phyloP scores from a whole-genome alignment of 768 basidiomycete genomes.

The Agaricus subrufescens region DNA sequence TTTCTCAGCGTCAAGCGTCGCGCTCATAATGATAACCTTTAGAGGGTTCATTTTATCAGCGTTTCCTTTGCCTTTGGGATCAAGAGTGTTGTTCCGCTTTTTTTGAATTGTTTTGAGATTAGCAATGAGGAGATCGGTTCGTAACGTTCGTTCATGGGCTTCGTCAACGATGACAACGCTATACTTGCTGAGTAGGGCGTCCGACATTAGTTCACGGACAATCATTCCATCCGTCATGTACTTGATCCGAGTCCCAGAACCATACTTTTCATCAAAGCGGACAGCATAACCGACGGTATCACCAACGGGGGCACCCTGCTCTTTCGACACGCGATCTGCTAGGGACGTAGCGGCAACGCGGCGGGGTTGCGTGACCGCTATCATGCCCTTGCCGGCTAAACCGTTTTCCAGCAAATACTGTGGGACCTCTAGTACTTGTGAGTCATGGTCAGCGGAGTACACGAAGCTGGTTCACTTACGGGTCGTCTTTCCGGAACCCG shows the following conservation, averaged over 20 bases:
- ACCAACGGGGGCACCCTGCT: slow-evolving; percentile 73
- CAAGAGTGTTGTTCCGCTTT: slow-evolving; percentile 45
- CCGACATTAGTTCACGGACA: slow-evolving; percentile 83
- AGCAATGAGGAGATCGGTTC: slow-evolving; percentile 92
- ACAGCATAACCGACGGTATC: slow-evolving; percentile 88
- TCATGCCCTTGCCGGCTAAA: slow-evolving; percentile 62
- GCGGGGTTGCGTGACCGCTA: slow-evolving; percentile 94
- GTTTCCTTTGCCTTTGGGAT: slow-evolving; percentile 42
- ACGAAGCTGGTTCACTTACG: slow-evolving; percentile 53
- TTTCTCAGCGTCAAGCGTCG: slow-evolving; percentile 92
- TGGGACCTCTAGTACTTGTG: slow-evolving; percentile 70
- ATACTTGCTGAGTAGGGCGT: slow-evolving; percentile 73
- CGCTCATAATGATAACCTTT: slow-evolving; percentile 96
- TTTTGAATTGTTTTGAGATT: slow-evolving; percentile 80
- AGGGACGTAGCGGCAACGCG: slow-evolving; percentile 93
- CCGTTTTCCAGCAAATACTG: slow-evolving; percentile 90
- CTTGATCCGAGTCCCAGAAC: slow-evolving; percentile 79
- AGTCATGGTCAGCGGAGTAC: neutral
- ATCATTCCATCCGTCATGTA: slow-evolving; percentile 99
- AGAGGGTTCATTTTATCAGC: slow-evolving; percentile 51
- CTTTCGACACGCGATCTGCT: slow-evolving; percentile 84
- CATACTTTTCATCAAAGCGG: slow-evolving; percentile 84
- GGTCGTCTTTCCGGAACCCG: slow-evolving; percentile 97
- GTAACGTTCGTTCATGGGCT: slow-evolving; percentile 92
- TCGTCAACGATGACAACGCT: slow-evolving; percentile 92